Evolutionary conservation across 306 rosid genomes (phyloP).

Genomic region (Cucurbita pepo): DNA sequence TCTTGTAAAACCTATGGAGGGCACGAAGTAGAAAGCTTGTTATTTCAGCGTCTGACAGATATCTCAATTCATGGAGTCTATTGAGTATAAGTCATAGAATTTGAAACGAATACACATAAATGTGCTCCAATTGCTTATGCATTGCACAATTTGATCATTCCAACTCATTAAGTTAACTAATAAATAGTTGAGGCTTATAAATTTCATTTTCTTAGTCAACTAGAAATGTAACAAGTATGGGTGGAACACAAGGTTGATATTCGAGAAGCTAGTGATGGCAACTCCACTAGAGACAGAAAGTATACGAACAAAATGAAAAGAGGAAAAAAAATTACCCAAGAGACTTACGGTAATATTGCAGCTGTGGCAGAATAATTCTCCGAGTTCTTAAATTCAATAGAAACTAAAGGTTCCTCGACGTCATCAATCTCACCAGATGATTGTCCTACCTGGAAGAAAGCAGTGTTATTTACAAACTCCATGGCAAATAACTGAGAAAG

Average conservation of each 20-base stretch:
- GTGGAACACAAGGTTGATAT: neutral
- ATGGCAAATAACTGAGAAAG: neutral
- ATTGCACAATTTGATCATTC: neutral
- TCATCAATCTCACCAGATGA: slow-evolving; percentile 28
- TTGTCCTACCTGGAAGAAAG: slow-evolving; percentile 31
- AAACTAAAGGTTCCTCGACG: slow-evolving; percentile 47
- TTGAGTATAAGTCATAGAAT: too few relatives aligned
- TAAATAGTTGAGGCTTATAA: neutral
- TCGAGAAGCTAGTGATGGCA: neutral
- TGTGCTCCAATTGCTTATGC: neutral
- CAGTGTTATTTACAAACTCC: neutral
- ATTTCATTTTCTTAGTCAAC: neutral
- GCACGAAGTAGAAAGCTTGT: too few relatives aligned
- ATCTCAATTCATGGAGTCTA: too few relatives aligned
- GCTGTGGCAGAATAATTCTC: slow-evolving; percentile 43
- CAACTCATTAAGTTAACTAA: neutral
- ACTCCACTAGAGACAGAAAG: neutral
- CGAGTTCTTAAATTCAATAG: slow-evolving; percentile 17
- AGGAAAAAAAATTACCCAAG: neutral
- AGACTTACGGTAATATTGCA: slow-evolving; percentile 76
- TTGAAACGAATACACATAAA: neutral
- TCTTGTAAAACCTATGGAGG: too few relatives aligned
- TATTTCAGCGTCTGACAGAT: too few relatives aligned
- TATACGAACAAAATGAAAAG: neutral
- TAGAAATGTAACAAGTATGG: neutral